A percentile compares a stretch with the other conserved stretches of the same genome.
phyloP scores from a whole-genome alignment of 257 asterid species.

The Scutellaria barbata region DNA sequence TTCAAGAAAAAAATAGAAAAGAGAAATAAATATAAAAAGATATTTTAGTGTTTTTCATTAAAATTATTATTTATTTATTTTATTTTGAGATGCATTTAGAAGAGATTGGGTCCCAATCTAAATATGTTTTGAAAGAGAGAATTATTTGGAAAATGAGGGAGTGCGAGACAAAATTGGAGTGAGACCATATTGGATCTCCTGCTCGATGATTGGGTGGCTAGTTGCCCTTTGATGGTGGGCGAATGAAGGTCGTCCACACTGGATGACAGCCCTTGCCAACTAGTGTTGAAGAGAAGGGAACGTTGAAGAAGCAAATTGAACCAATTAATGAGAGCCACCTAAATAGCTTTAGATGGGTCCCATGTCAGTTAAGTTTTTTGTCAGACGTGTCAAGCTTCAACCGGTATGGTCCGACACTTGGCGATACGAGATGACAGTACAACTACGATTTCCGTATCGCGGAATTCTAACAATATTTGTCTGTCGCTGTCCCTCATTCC shows the following conservation, averaged over 20 bases:
- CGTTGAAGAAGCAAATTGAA: slow-evolving; percentile 30
- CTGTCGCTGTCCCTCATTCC: slow-evolving; percentile 14
- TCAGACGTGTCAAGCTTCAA: slow-evolving; percentile 48
- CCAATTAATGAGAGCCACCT: slow-evolving; percentile 61
- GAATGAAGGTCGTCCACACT: slow-evolving; percentile 28
- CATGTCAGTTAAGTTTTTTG: slow-evolving; percentile 27
- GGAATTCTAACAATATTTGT: slow-evolving; percentile 5
- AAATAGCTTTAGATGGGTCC: slow-evolving; percentile 36
- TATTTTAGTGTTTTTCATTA: too few species aligned
- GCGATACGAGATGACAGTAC: slow-evolving; percentile 27
- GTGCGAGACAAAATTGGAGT: not conserved
- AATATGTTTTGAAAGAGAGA: too few species aligned
- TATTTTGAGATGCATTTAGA: too few species aligned
- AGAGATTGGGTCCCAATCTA: too few species aligned
- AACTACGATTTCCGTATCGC: slow-evolving; percentile 40
- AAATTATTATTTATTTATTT: too few species aligned
- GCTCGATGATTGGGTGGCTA: slow-evolving; percentile 14
- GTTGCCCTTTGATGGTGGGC: not conserved
- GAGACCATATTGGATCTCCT: too few species aligned
- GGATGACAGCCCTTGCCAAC: slow-evolving; percentile 35
- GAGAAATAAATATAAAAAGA: too few species aligned
- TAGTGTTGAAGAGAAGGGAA: slow-evolving; percentile 21
- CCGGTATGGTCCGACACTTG: slow-evolving; percentile 39
- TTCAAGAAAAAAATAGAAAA: too few species aligned
- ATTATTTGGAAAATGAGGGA: too few species aligned